These are phyloP conservation scores for Epichloe scottii DNA, from an alignment of 2,329 filamentous ascomycete genomes.

Conservation along the genomic window DNA sequence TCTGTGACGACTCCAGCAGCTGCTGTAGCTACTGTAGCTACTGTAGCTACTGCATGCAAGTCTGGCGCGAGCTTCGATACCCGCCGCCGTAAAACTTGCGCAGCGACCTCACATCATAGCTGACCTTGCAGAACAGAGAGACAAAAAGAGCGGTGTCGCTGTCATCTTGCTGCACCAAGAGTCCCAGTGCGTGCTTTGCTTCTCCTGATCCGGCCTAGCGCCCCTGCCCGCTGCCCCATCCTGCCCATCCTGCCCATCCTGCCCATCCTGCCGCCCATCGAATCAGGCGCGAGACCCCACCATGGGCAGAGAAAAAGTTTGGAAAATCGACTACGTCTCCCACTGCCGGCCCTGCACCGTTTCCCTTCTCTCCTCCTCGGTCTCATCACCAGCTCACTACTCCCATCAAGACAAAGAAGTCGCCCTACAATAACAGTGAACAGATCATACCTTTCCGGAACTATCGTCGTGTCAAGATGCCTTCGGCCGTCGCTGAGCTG, in stretches of 20 bases:
- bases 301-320: slow-evolving; percentile 10
- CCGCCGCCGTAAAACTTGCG: too few relatives aligned
- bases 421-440: slow-evolving; percentile 26
- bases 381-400: slow-evolving; percentile 19
- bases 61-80: too few relatives aligned
- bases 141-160: slow-evolving; percentile 3
- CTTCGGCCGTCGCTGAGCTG: slow-evolving; percentile 77
- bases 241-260: background rate
- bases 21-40: too few relatives aligned
- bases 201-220: slow-evolving; percentile 6
- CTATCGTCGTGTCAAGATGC: slow-evolving; percentile 61
- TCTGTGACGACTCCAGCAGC: too few relatives aligned
- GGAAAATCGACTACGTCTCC: slow-evolving; percentile 10
- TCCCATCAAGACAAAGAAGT: slow-evolving; percentile 51
- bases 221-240: background rate
- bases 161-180: background rate
- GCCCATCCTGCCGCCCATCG: slow-evolving; percentile 4
- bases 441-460: slow-evolving; percentile 31
- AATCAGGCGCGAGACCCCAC: slow-evolving; percentile 14
- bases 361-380: slow-evolving; percentile 16
- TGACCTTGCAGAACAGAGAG: too few relatives aligned
- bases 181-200: background rate
- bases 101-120: too few relatives aligned
- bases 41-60: too few relatives aligned
- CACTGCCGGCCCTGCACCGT: slow-evolving; percentile 7